Percentiles rank a stretch among this genome's conserved stretches.
Evolutionary conservation across 148 eudicot genomes (phyloP).

Genomic region (Limonium bicolor): DNA sequence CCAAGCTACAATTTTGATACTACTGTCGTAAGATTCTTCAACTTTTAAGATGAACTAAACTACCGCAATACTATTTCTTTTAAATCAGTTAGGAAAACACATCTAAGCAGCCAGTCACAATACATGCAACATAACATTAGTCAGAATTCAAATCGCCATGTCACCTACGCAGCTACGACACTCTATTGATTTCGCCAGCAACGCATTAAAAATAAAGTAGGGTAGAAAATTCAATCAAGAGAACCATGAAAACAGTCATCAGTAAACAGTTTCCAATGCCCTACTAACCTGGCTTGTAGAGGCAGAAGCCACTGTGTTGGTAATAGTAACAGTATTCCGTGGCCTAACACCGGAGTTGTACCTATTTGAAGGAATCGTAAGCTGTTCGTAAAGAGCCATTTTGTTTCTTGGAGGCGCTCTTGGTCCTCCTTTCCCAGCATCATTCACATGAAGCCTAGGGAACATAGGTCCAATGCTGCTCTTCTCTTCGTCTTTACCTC

Average conservation of each 20-base stretch:
- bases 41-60: too few species aligned
- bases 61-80: too few species aligned
- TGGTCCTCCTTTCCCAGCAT: constrained; percentile 57
- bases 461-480: constrained; percentile 48
- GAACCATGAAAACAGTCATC: background rate
- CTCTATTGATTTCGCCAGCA: background rate
- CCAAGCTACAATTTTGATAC: too few species aligned
- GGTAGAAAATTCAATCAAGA: background rate
- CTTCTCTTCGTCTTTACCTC: constrained; percentile 18
- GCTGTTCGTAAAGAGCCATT: constrained; percentile 65
- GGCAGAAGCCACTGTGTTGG: constrained; percentile 8
- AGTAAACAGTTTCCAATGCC: background rate
- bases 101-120: background rate
- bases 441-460: constrained; percentile 58
- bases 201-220: background rate
- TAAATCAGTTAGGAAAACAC: too few species aligned
- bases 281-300: constrained; percentile 37
- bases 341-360: constrained; percentile 9
- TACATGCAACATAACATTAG: background rate
- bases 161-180: too few species aligned
- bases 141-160: background rate
- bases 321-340: constrained; percentile 12
- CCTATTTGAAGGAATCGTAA: constrained; percentile 21
- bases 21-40: too few species aligned
- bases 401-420: constrained; percentile 76